phyloP scores from a whole-genome alignment of 345 rosid species.

The Noccaea bulbosa region DNA sequence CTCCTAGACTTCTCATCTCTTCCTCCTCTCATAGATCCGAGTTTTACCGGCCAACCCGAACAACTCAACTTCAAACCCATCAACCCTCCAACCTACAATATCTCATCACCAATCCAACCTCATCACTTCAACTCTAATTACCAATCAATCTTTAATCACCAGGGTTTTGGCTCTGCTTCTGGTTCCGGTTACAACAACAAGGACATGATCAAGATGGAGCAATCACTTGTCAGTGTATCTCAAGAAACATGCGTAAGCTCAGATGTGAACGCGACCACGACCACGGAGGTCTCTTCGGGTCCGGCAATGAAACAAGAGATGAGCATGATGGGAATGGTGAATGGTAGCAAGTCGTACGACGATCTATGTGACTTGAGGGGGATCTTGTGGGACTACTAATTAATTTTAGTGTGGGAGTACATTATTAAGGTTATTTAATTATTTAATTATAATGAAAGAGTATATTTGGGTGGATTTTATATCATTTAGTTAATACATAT shows the following conservation, averaged over 20 bases:
- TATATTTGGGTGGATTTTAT: constrained; percentile 37
- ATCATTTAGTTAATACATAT: constrained; percentile 34
- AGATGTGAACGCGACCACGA: constrained; percentile 38
- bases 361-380: constrained; percentile 44
- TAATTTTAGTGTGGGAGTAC: constrained; percentile 7
- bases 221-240: constrained; percentile 41
- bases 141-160: constrained; percentile 37
- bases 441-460: constrained; percentile 38
- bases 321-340: constrained; percentile 40
- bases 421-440: constrained; percentile 19
- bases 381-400: constrained; percentile 41
- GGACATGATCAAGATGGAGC: constrained; percentile 45
- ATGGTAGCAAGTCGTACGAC: constrained; percentile 41
- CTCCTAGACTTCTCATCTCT: constrained; percentile 45
- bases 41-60: constrained; percentile 30
- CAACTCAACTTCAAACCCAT: constrained; percentile 37
- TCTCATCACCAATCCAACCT: constrained; percentile 29
- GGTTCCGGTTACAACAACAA: constrained; percentile 30
- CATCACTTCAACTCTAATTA: constrained; percentile 28
- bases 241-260: constrained; percentile 47
- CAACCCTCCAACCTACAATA: constrained; percentile 36
- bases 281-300: constrained; percentile 41
- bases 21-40: constrained; percentile 47
- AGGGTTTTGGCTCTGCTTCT: constrained; percentile 31
- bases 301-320: constrained; percentile 41